These are phyloP conservation scores for Alternaria novae-zelandiae DNA, from an alignment of 2,329 filamentous ascomycete species.

Conservation along the genomic window DNA sequence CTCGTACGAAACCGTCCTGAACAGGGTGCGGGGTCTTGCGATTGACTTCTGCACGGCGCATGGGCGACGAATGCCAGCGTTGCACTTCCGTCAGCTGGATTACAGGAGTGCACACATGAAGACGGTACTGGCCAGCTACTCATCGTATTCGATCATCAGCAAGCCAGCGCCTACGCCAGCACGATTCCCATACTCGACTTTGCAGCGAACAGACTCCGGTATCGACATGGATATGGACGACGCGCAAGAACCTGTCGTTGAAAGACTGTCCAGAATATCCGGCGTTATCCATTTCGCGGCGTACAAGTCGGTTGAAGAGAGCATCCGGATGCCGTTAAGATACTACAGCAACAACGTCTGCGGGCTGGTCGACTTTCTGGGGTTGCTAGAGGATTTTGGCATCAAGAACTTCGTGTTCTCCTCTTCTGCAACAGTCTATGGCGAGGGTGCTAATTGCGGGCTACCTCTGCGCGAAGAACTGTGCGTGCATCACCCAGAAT, in stretches of 20 bases:
- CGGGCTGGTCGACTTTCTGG: slow-evolving; percentile 66
- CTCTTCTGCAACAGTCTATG: slow-evolving; percentile 72
- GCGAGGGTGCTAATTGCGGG: slow-evolving; percentile 53
- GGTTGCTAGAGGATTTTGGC: slow-evolving; percentile 62
- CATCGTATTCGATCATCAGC: slow-evolving; percentile 27
- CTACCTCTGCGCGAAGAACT: slow-evolving; percentile 63
- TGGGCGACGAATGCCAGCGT: slow-evolving; percentile 51
- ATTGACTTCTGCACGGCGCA: slow-evolving; percentile 48
- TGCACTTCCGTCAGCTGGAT: slow-evolving; percentile 57
- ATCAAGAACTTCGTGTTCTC: slow-evolving; percentile 73
- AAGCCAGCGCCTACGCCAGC: slow-evolving; percentile 18
- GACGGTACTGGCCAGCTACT: slow-evolving; percentile 53
- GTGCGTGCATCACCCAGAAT: slow-evolving; percentile 59
- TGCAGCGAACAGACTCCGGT: slow-evolving; percentile 42
- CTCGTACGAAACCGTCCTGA: slow-evolving; percentile 48
- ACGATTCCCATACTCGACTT: slow-evolving; percentile 36
- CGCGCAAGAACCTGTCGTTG: slow-evolving; percentile 21
- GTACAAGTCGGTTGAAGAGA: slow-evolving; percentile 70
- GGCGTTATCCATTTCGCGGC: slow-evolving; percentile 75
- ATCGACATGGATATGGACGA: slow-evolving; percentile 38
- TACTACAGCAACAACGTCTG: slow-evolving; percentile 74
- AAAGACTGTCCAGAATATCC: slow-evolving; percentile 58
- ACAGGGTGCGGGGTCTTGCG: slow-evolving; percentile 46
- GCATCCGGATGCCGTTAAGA: slow-evolving; percentile 64
- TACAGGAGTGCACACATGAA: slow-evolving; percentile 55